phyloP scores from a whole-genome alignment of 805 yeast species.

The Lipomyces sp. region DNA sequence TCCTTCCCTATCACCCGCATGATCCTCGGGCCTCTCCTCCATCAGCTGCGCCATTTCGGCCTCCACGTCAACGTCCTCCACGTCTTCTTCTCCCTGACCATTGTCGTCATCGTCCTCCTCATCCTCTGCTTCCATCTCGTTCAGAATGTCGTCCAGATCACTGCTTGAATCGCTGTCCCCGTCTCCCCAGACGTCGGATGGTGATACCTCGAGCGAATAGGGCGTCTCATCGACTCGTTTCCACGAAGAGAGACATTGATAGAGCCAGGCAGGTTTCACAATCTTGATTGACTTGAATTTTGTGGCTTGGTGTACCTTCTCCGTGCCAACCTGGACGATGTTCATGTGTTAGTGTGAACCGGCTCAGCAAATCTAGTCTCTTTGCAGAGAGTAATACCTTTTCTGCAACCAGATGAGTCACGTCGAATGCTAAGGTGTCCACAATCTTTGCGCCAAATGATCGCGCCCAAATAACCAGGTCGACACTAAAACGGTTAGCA shows the following conservation, averaged over 20 bases:
- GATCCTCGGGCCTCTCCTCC: no score
- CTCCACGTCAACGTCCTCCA: not conserved
- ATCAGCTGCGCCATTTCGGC: not conserved
- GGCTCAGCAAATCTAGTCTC: no score
- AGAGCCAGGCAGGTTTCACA: conserved; percentile 92
- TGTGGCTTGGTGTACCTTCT: conserved; percentile 78
- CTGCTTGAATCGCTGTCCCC: conserved; percentile 1
- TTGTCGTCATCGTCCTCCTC: not conserved
- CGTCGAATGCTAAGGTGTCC: conserved; percentile 61
- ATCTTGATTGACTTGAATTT: conserved; percentile 60
- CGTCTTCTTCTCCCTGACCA: not conserved
- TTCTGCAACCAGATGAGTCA: conserved; percentile 83
- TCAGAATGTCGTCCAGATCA: conserved; percentile 1
- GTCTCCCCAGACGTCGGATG: conserved; percentile 18
- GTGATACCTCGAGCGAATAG: conserved; percentile 36
- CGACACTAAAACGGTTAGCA: conserved; percentile 45
- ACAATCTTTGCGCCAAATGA: conserved; percentile 89
- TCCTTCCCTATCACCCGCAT: no score
- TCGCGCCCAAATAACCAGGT: conserved; percentile 86
- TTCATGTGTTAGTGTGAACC: no score
- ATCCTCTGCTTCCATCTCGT: not conserved
- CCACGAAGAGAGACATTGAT: conserved; percentile 82
- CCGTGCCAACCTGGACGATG: conserved; percentile 62
- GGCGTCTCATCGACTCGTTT: conserved; percentile 58
- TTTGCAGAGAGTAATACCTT: no score